These are phyloP conservation scores for Jacaranda copaia DNA, from an alignment of 257 asterid genomes.

Conservation along the genomic window DNA sequence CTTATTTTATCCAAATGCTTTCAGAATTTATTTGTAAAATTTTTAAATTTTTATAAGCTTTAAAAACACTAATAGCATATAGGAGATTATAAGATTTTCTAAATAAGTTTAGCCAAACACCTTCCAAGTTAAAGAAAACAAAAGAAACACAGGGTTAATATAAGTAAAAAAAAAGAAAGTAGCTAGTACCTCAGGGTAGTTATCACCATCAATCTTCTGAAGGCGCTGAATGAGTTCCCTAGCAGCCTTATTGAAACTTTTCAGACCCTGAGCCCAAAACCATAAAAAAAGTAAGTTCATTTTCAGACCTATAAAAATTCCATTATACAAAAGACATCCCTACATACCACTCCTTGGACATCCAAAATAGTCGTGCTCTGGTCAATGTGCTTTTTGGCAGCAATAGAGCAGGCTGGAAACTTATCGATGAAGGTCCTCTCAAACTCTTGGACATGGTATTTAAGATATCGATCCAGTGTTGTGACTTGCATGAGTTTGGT, in stretches of 20 bases:
- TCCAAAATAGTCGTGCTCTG: slow-evolving; percentile 97
- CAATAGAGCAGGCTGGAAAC: slow-evolving; percentile 93
- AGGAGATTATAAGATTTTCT: no score
- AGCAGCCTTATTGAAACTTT: slow-evolving; percentile 87
- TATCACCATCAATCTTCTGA: slow-evolving; percentile 90
- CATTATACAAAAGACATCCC: neutral
- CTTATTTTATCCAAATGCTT: no score
- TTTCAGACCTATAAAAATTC: neutral
- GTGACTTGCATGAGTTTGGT: slow-evolving; percentile 88
- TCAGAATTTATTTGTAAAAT: no score
- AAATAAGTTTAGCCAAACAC: no score
- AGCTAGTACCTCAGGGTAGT: slow-evolving; percentile 83
- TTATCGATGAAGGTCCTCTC: slow-evolving; percentile 86
- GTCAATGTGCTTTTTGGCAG: slow-evolving; percentile 89
- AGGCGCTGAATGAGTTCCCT: slow-evolving; percentile 90
- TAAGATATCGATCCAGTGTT: slow-evolving; percentile 81
- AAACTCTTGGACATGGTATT: slow-evolving; percentile 88
- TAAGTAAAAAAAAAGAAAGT: neutral
- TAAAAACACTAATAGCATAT: no score
- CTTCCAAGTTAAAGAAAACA: neutral
- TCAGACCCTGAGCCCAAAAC: slow-evolving; percentile 72
- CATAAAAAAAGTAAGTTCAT: neutral
- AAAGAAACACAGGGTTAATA: neutral
- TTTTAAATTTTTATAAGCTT: no score
- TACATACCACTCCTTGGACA: slow-evolving; percentile 97